phyloP scores from a whole-genome alignment of 176 grass and related monocot genomes.

The Bolboschoenus planiculmis region DNA sequence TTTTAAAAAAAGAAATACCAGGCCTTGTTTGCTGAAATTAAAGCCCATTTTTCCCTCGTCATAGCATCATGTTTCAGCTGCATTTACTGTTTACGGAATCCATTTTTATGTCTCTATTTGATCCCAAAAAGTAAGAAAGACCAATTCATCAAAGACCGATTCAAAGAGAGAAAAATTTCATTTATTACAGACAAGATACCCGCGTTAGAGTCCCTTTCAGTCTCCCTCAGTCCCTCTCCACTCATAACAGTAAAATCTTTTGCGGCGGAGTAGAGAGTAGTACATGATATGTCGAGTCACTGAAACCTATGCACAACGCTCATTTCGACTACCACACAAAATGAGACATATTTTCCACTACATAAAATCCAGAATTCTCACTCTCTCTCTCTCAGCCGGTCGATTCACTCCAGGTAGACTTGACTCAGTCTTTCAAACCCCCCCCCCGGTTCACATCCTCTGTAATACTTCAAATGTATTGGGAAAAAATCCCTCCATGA shows the following conservation, averaged over 20 bases:
- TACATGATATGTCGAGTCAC: background rate
- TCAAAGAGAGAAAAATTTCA: background rate
- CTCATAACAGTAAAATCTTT: background rate
- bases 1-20: no score
- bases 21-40: background rate
- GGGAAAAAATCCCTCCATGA: background rate
- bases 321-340: background rate
- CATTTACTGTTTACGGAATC: no score
- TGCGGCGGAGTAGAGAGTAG: fast-evolving
- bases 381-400: background rate
- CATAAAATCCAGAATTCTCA: background rate
- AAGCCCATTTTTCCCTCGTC: background rate
- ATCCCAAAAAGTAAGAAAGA: background rate
- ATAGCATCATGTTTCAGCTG: background rate
- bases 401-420: constrained; percentile 36
- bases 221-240: background rate
- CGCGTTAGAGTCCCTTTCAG: background rate
- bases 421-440: constrained; percentile 26
- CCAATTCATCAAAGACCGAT: background rate
- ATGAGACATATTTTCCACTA: background rate
- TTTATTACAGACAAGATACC: background rate
- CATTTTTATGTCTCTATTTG: no score
- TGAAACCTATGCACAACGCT: no score
- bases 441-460: no score
- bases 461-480: no score